Evolutionary conservation across 441 rosid species (phyloP), one percentile per base, ranked within the genome.

Genomic region (Populus hybrid): DNA sequence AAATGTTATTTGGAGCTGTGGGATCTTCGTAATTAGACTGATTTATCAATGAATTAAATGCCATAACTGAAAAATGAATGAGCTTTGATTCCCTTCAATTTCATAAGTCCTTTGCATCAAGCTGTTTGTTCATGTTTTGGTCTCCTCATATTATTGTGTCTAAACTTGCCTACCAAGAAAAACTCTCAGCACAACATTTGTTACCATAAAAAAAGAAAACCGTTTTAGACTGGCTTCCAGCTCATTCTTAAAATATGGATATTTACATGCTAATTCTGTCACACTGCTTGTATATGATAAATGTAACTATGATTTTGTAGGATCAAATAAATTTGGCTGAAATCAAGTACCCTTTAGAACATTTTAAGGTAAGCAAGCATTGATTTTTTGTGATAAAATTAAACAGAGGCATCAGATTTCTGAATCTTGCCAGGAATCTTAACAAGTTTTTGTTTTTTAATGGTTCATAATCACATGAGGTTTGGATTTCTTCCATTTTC

Each of bases 251-350:
- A 19, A n/a, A 67, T 69, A 35, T 36, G 61, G 73, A 30, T 19
- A 50, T 8, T 1, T 59, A 36, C 30, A 6, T 69, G 61, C 65
- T 61, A n/a, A 30, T 69, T 12, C 46, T 65, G 28, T 79, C 35
- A 40, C 34, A 79, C 26, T 38, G n/a, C 26, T 40, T 61, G 32
- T 7, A 21, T 69, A 16, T 40, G 72, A 38, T 76, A 32, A 53
- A 40, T 30, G 32, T 30, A 30, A 64, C 67, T 30, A 3, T 83
- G 75, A 4, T 79, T 78, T 81, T 91, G 78, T 80, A 94, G 99
- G 99, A 90, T 85, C 98, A 95, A 90, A 91, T 95, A 83, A 91
- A 89, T 75, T 78, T 95, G 93, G 88, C 93, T 82, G 98, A 94
- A 83, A 91, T 90, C 72, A 93, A 92, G 91, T 87, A 88, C 79